Conservation (phyloP, 495 filamentous ascomycete genomes). For the Eremomyces bilateralis region DNA sequence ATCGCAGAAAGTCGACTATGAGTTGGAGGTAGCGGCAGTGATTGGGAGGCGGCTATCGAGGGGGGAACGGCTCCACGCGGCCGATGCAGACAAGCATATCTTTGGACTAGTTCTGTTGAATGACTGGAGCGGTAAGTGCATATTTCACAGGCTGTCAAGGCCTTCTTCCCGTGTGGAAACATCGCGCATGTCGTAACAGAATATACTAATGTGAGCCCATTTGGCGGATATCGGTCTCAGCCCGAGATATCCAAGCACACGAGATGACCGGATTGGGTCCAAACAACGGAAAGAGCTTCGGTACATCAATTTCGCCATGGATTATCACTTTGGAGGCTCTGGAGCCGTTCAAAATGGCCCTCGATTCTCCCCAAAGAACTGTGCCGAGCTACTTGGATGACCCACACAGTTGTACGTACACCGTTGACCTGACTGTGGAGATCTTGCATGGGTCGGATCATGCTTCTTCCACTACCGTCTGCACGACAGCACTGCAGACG, state of each 20-base stretch:
- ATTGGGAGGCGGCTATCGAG: too few relatives aligned
- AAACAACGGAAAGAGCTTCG: constrained; percentile 16
- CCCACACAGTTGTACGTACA: constrained; percentile 2
- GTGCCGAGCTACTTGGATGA: constrained; percentile 5
- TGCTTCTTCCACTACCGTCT: too few relatives aligned
- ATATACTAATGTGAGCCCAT: too few relatives aligned
- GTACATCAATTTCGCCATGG: constrained; percentile 15
- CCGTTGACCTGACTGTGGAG: constrained; percentile 8
- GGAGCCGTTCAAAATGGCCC: constrained; percentile 4
- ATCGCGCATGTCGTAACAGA: too few relatives aligned
- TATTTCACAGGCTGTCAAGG: too few relatives aligned
- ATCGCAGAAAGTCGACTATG: constrained; percentile 14
- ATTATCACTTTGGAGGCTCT: constrained; percentile 13
- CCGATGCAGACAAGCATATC: too few relatives aligned
- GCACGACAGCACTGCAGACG: too few relatives aligned
- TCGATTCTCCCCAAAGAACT: neutral
- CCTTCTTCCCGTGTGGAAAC: too few relatives aligned
- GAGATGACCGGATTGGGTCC: constrained; percentile 34
- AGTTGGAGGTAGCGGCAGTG: constrained; percentile 17
- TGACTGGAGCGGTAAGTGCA: constrained; percentile 87
- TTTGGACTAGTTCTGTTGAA: constrained; percentile 80
- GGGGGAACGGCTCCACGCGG: too few relatives aligned
- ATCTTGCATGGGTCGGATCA: too few relatives aligned
- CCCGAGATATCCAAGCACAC: constrained; percentile 67
- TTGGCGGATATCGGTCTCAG: too few relatives aligned